phyloP scores from a whole-genome alignment of 208 protist species.

The Trypanosoma melophagium region DNA sequence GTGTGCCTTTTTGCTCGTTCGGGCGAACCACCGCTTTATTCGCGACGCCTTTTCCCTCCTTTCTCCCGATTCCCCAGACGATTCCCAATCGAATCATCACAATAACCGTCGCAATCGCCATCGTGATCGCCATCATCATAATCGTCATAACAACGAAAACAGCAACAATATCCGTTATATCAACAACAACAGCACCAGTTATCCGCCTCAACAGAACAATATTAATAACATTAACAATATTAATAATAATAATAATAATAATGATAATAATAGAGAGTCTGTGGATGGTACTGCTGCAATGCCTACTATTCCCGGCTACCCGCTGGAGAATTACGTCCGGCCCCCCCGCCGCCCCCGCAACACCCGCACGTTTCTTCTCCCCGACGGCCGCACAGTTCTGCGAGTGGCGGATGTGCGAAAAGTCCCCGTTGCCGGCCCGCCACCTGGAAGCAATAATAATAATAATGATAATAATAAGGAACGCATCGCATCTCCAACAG shows the following conservation, averaged over 20 bases:
- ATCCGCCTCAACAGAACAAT: no score
- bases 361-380: slow-evolving; percentile 21
- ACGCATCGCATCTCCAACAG: slow-evolving; percentile 46
- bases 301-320: slow-evolving; percentile 22
- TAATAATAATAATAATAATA: slow-evolving; percentile 3
- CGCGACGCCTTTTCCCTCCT: not conserved
- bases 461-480: slow-evolving; percentile 29
- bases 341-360: slow-evolving; percentile 21
- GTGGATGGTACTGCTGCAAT: not conserved
- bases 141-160: no score
- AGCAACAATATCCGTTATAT: no score
- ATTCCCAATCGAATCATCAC: not conserved
- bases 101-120: not conserved
- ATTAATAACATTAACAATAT: no score
- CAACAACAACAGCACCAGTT: no score
- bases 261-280: not conserved
- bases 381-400: slow-evolving; percentile 28
- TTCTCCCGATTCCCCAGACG: not conserved
- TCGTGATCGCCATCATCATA: no score
- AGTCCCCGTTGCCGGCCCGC: slow-evolving; percentile 49
- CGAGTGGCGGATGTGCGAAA: slow-evolving; percentile 31
- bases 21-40: not conserved
- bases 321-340: slow-evolving; percentile 50
- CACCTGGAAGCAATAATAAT: slow-evolving; percentile 39
- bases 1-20: not conserved